phyloP scores from a whole-genome alignment of 2,329 filamentous ascomycete genomes.

The Penicillium sp. region DNA sequence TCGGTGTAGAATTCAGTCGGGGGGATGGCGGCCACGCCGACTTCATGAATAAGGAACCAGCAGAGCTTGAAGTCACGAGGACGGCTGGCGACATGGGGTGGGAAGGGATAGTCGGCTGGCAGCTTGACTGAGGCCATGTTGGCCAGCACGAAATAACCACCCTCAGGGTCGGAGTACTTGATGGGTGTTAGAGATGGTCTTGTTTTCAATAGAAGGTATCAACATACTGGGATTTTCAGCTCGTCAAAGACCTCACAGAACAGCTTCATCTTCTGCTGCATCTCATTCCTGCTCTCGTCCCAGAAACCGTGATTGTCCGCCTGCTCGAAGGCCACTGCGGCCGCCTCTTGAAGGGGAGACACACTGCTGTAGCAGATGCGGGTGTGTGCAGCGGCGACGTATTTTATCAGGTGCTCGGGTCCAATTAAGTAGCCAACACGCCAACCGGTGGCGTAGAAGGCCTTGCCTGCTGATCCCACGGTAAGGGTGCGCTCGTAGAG shows the following conservation, averaged over 20 bases:
- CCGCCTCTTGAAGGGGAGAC: slow-evolving; percentile 90
- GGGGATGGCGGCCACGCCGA: slow-evolving; percentile 93
- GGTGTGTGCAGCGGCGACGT: slow-evolving; percentile 90
- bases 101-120: slow-evolving; percentile 84
- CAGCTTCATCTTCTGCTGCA: slow-evolving; percentile 83
- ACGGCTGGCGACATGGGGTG: slow-evolving; percentile 80
- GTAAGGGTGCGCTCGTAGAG: slow-evolving; percentile 87
- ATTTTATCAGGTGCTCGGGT: slow-evolving; percentile 83
- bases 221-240: slow-evolving; percentile 66
- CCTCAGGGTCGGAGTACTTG: slow-evolving; percentile 85
- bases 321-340: slow-evolving; percentile 90
- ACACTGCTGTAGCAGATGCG: slow-evolving; percentile 95
- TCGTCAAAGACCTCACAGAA: slow-evolving; percentile 85
- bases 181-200: neutral
- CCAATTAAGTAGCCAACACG: slow-evolving; percentile 95
- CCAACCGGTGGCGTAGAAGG: slow-evolving; percentile 98
- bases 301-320: slow-evolving; percentile 86
- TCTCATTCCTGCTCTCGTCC: slow-evolving; percentile 79
- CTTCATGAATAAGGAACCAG: slow-evolving; percentile 96
- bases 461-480: slow-evolving; percentile 95
- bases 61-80: slow-evolving; percentile 92
- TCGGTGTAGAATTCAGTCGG: slow-evolving; percentile 97
- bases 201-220: neutral
- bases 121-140: slow-evolving; percentile 89
- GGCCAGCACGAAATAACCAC: slow-evolving; percentile 95